Conservation (phyloP, 169 alveolate genomes). For the Plasmodium gonderi region DNA sequence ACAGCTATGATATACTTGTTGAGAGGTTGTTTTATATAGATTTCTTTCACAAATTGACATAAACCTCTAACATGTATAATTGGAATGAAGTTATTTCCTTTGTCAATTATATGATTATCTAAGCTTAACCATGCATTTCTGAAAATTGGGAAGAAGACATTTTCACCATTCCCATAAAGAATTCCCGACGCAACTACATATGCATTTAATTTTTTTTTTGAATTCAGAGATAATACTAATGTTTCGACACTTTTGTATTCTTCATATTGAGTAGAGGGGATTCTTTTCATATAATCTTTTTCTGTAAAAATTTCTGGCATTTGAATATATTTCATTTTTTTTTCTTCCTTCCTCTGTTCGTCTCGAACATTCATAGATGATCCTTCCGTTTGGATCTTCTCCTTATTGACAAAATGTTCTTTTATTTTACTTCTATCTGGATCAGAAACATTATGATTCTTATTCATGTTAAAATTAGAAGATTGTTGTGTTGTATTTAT, state of each 20-base stretch:
- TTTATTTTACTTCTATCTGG: no score
- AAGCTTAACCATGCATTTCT: conserved; percentile 60
- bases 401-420: no score
- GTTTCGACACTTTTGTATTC: conserved; percentile 50
- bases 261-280: conserved; percentile 19
- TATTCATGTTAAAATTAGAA: no score
- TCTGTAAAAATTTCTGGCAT: conserved; percentile 34
- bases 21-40: neutral
- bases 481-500: no score
- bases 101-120: conserved; percentile 40
- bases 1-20: conserved; percentile 48
- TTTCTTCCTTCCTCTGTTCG: no score
- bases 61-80: conserved; percentile 36
- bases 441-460: no score
- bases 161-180: conserved; percentile 53
- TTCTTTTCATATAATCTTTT: conserved; percentile 41
- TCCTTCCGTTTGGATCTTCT: no score
- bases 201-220: conserved; percentile 29
- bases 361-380: no score
- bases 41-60: conserved; percentile 36
- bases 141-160: conserved; percentile 25
- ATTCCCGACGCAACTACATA: conserved; percentile 61
- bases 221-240: conserved; percentile 26
- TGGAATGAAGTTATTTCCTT: conserved; percentile 50
- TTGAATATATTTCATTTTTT: neutral